Conservation (phyloP, 768 basidiomycete genomes). For the Cubamyces sp. region DNA sequence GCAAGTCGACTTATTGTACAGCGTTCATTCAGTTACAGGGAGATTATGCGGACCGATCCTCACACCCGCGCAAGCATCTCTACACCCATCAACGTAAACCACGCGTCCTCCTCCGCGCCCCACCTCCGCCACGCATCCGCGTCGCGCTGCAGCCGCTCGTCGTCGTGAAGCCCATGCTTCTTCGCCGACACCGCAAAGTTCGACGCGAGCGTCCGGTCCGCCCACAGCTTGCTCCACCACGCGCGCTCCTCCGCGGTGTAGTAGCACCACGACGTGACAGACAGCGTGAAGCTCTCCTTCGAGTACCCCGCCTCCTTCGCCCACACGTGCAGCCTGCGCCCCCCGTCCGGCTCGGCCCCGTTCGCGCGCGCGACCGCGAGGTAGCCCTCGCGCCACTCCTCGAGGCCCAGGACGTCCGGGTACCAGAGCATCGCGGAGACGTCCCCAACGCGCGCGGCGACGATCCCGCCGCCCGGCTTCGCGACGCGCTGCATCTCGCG, state of each 20-base stretch:
- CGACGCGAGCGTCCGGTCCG: slow-evolving; percentile 41
- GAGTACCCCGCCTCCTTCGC: slow-evolving; percentile 43
- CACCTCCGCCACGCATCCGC: slow-evolving; percentile 23
- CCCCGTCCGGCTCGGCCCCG: slow-evolving; percentile 45
- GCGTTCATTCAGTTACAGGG: no score
- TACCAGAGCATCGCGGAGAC: slow-evolving; percentile 39
- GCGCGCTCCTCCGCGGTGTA: slow-evolving; percentile 40
- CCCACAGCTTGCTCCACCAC: slow-evolving; percentile 46
- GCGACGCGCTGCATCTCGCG: slow-evolving; percentile 53
- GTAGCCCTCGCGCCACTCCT: slow-evolving; percentile 39
- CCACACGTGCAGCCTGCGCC: slow-evolving; percentile 43
- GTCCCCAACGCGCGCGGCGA: slow-evolving; percentile 50
- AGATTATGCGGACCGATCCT: not conserved
- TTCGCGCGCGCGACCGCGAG: slow-evolving; percentile 35
- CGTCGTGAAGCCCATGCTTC: slow-evolving; percentile 21
- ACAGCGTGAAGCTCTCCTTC: slow-evolving; percentile 33
- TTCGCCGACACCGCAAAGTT: slow-evolving; percentile 39
- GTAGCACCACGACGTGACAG: slow-evolving; percentile 43
- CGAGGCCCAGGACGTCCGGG: slow-evolving; percentile 40
- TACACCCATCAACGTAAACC: slow-evolving; percentile 25
- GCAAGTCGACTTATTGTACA: no score
- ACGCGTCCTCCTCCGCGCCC: slow-evolving; percentile 27
- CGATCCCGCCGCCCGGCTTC: slow-evolving; percentile 46
- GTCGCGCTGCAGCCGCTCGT: slow-evolving; percentile 17
- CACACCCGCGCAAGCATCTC: slow-evolving; percentile 21